phyloP scores from a whole-genome alignment of 495 filamentous ascomycete genomes.

The Gamarada debralockiae region DNA sequence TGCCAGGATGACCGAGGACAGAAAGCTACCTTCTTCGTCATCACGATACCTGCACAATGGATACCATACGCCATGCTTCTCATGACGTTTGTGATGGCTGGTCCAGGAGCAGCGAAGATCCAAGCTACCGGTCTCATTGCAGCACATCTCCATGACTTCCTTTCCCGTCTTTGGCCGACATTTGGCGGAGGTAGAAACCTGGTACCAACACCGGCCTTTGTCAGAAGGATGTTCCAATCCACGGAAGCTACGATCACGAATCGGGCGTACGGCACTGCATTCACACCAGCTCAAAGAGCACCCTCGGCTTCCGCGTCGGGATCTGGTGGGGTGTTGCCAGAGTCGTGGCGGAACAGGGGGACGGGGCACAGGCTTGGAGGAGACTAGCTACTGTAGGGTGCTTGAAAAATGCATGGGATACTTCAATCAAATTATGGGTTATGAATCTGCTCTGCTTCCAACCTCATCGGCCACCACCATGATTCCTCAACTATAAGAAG shows the following conservation, averaged over 20 bases:
- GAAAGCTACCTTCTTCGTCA: constrained; percentile 66
- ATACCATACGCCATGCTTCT: constrained; percentile 74
- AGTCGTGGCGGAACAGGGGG: constrained; percentile 63
- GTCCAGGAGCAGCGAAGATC: constrained; percentile 41
- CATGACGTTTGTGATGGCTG: constrained; percentile 57
- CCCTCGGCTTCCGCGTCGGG: constrained; percentile 20
- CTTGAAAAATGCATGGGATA: neutral
- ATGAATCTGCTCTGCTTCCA: neutral
- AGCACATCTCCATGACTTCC: constrained; percentile 82
- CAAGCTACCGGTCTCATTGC: constrained; percentile 70
- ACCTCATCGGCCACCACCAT: neutral
- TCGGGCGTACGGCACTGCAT: constrained; percentile 57
- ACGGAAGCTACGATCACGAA: constrained; percentile 32
- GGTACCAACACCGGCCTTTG: constrained; percentile 61
- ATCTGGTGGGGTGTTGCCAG: constrained; percentile 36
- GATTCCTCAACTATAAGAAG: no score
- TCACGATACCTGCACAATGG: constrained; percentile 70
- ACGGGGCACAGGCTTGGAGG: constrained; percentile 65
- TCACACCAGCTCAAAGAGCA: constrained; percentile 21
- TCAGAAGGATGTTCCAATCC: constrained; percentile 57
- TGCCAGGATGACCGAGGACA: constrained; percentile 74
- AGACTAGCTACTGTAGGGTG: constrained; percentile 10
- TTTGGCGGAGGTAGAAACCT: constrained; percentile 76
- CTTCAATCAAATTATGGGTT: neutral
- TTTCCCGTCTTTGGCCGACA: constrained; percentile 75